Evolutionary conservation across 352 stramenopile species (phyloP).

Genomic region (Poterioochromonas sp.): DNA sequence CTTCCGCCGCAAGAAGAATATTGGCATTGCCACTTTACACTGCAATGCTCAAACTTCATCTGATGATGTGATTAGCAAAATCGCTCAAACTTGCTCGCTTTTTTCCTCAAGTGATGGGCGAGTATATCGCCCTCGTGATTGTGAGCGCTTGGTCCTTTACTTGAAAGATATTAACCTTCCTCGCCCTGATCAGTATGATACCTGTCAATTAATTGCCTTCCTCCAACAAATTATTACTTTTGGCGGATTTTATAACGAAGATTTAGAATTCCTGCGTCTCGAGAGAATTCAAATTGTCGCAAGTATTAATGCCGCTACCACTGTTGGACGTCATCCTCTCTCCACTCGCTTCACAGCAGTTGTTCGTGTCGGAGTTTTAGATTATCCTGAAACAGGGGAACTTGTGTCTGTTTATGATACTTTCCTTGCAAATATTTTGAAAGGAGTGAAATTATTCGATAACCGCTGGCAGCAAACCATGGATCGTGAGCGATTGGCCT

Average conservation of each 20-base stretch:
- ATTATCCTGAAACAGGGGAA: slow-evolving; percentile 78
- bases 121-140: slow-evolving; percentile 81
- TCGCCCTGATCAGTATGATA: slow-evolving; percentile 85
- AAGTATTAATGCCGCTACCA: slow-evolving; percentile 83
- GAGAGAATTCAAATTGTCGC: slow-evolving; percentile 85
- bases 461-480: slow-evolving; percentile 39
- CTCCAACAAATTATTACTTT: slow-evolving; percentile 88
- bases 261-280: slow-evolving; percentile 82
- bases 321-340: slow-evolving; percentile 74
- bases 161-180: slow-evolving; percentile 91
- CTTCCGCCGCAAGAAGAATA: slow-evolving; percentile 57
- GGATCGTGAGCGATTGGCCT: slow-evolving; percentile 66
- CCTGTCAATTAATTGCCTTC: slow-evolving; percentile 89
- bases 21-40: slow-evolving; percentile 62
- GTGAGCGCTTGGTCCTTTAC: slow-evolving; percentile 81
- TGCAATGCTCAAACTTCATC: slow-evolving; percentile 86
- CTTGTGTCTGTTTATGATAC: slow-evolving; percentile 74
- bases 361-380: slow-evolving; percentile 75
- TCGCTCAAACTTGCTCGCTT: slow-evolving; percentile 78
- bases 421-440: slow-evolving; percentile 67
- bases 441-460: not conserved
- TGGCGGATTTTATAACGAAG: slow-evolving; percentile 86
- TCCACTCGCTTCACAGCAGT: slow-evolving; percentile 84
- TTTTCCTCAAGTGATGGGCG: slow-evolving; percentile 75
- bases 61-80: slow-evolving; percentile 85